Conservation (phyloP, 345 rosid genomes). For the Cardamine chenopodiifolia region DNA sequence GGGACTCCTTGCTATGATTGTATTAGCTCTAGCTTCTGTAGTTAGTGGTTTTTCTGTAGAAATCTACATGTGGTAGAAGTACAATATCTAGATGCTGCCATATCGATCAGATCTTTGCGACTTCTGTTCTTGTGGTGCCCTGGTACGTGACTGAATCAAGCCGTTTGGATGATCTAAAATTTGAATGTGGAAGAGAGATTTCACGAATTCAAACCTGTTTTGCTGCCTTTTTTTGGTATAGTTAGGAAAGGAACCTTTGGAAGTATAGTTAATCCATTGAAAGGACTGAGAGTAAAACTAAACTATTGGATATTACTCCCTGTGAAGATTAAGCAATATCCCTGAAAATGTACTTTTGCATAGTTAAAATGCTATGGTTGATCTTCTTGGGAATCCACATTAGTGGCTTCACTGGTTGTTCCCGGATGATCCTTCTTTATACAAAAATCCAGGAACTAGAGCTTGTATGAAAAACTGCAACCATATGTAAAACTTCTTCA, state of each 20-base stretch:
- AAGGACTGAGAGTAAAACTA: not conserved
- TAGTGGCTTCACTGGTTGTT: slow-evolving; percentile 1
- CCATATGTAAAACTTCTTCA: not conserved
- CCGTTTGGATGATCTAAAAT: not conserved
- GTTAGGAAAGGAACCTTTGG: not conserved
- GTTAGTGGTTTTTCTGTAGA: not conserved
- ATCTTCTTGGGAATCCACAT: not conserved
- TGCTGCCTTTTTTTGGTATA: not conserved
- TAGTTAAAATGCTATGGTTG: not conserved
- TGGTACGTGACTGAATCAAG: slow-evolving; percentile 1
- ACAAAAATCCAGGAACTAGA: slow-evolving; percentile 5
- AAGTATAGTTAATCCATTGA: not conserved
- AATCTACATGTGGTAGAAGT: slow-evolving; percentile 4
- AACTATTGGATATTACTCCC: not conserved
- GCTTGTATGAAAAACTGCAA: not conserved
- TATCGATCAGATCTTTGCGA: not conserved
- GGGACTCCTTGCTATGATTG: not conserved
- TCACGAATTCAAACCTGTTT: not conserved
- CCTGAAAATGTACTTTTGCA: not conserved
- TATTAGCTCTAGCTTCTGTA: not conserved
- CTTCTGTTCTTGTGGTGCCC: not conserved
- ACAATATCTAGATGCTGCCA: not conserved
- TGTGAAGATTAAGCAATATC: not conserved
- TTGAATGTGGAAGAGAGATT: not conserved
- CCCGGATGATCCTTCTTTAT: not conserved